Conservation (phyloP, 1,139 yeast genomes). For the Hanseniaspora uvarum region DNA sequence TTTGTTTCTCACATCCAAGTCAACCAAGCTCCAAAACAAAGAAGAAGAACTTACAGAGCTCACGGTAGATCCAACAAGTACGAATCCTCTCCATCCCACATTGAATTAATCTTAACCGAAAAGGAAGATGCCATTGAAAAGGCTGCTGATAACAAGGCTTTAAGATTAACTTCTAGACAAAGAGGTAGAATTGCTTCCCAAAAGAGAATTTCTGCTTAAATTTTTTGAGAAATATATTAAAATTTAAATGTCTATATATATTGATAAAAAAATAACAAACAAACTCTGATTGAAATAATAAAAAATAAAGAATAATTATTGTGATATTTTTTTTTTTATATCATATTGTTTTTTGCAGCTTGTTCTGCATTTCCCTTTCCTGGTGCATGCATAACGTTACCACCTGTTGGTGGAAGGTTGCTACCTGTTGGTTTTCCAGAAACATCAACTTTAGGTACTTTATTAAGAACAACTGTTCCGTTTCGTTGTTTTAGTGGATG, state of each 20-base stretch:
- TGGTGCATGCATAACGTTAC: conserved; percentile 17
- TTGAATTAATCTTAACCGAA: conserved; percentile 94
- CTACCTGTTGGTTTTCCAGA: background rate
- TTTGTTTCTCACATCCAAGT: conserved; percentile 98
- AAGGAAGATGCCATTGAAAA: conserved; percentile 88
- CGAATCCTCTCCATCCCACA: conserved; percentile 98
- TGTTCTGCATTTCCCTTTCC: conserved; percentile 16
- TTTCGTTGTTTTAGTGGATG: background rate
- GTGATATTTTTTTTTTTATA: background rate
- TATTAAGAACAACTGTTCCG: background rate
- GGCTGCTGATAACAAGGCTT: conserved; percentile 76
- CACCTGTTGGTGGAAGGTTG: conserved; percentile 15
- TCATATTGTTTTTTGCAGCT: conserved; percentile 9
- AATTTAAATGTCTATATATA: conserved; percentile 7
- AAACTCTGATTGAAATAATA: conserved; percentile 3
- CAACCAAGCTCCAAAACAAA: conserved; percentile 99
- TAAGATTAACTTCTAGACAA: conserved; percentile 73
- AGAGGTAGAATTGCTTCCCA: conserved; percentile 83
- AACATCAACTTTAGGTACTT: background rate
- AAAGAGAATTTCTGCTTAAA: conserved; percentile 55
- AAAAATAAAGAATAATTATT: background rate
- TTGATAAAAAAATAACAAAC: conserved; percentile 8
- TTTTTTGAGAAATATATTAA: conserved; percentile 13
- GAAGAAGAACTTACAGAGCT: conserved; percentile 99
- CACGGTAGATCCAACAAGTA: conserved; percentile 99